phyloP scores from a whole-genome alignment of 768 basidiomycete genomes.

The Podaxis rugospora region DNA sequence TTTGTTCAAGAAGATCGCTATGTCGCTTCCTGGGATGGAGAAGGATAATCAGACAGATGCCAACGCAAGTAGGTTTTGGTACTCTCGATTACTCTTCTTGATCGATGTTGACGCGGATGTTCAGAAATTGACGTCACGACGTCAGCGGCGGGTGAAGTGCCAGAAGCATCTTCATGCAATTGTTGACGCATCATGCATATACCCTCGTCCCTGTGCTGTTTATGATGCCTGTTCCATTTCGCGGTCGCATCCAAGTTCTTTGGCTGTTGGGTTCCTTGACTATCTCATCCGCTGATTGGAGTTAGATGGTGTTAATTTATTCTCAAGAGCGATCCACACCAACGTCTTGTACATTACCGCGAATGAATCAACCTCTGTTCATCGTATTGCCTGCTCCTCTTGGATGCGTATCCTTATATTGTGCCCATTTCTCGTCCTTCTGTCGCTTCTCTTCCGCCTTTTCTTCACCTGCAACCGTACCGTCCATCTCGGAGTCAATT shows the following conservation, averaged over 20 bases:
- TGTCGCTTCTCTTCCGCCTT: conserved; percentile 73
- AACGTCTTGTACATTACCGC: conserved; percentile 18
- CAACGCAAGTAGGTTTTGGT: conserved; percentile 43
- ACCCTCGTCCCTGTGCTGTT: conserved; percentile 8
- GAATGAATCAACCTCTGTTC: conserved; percentile 73
- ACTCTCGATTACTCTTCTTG: neutral
- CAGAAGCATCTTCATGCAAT: conserved; percentile 83
- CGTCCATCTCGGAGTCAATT: conserved; percentile 82
- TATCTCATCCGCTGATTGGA: conserved; percentile 14
- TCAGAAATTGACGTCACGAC: conserved; percentile 92
- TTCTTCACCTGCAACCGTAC: conserved; percentile 59
- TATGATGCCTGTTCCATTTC: conserved; percentile 17
- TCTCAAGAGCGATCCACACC: neutral
- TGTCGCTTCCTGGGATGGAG: conserved; percentile 96
- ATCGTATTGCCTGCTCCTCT: conserved; percentile 96
- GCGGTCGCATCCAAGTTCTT: neutral
- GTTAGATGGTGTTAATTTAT: conserved; percentile 7
- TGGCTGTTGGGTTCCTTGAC: neutral
- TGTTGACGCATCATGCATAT: conserved; percentile 44
- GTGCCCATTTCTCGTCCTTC: conserved; percentile 91
- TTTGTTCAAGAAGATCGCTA: conserved; percentile 98
- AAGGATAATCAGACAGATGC: conserved; percentile 63
- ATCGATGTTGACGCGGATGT: conserved; percentile 7
- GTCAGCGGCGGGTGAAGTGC: conserved; percentile 59
- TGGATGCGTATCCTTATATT: conserved; percentile 79